Conservation (phyloP, 495 filamentous ascomycete species). For the Diplogelasinospora grovesii region DNA sequence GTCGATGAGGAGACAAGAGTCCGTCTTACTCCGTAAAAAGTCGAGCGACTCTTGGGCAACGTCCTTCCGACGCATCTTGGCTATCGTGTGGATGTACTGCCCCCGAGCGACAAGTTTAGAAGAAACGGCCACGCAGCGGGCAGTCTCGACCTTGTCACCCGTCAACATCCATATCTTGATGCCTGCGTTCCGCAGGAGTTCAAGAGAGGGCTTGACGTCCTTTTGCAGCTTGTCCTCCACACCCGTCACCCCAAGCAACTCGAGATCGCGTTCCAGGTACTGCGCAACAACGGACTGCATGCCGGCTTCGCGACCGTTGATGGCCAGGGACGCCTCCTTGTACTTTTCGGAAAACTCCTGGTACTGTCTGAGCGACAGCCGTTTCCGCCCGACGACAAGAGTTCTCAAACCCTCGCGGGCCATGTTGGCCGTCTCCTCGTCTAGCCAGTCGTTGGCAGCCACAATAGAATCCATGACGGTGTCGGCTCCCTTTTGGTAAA, state of each 20-base stretch:
- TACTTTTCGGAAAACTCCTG: conserved; percentile 68
- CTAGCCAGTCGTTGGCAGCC: conserved; percentile 92
- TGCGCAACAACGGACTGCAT: conserved; percentile 75
- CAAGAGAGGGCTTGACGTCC: conserved; percentile 90
- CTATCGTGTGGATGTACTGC: conserved; percentile 92
- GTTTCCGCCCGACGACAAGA: conserved; percentile 85
- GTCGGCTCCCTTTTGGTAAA: conserved; percentile 97
- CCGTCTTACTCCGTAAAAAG: conserved; percentile 82
- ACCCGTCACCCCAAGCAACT: conserved; percentile 91
- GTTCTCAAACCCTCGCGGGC: conserved; percentile 93
- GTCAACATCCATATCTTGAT: conserved; percentile 99
- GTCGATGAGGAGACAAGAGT: conserved; percentile 85
- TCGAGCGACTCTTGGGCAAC: conserved; percentile 78
- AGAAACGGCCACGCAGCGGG: conserved; percentile 90
- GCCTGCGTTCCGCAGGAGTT: conserved; percentile 94
- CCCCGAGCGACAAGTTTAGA: conserved; percentile 90
- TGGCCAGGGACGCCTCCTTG: conserved; percentile 69
- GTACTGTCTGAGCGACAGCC: conserved; percentile 68
- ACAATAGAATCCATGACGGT: conserved; percentile 96
- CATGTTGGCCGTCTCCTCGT: conserved; percentile 98
- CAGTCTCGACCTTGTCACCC: conserved; percentile 97
- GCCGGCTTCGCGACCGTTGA: conserved; percentile 69
- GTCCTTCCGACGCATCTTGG: conserved; percentile 71
- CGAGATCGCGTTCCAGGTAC: conserved; percentile 80
- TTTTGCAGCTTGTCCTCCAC: conserved; percentile 95